Percentiles rank a stretch among this genome's conserved stretches.
Conservation (phyloP, 1,284 basidiomycete species). For the Pterulicium gracile region DNA sequence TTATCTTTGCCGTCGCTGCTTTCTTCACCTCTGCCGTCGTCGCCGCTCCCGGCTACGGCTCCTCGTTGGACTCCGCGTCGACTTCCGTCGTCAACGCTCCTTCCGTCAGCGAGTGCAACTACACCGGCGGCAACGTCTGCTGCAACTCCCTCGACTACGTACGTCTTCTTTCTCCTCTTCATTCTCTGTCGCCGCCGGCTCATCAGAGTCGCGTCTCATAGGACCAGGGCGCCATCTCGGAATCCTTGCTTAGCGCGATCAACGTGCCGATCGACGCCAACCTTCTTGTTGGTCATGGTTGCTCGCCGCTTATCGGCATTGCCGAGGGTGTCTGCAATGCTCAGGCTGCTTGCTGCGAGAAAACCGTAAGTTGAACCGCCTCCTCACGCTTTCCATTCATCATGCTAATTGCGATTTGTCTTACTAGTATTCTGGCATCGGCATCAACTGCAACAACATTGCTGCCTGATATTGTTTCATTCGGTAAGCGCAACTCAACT, state of each 20-base stretch:
- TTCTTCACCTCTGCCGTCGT: not conserved
- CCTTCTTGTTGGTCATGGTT: not conserved
- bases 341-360: not conserved
- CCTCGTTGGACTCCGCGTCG: too few species aligned
- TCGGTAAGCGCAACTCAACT: too few species aligned
- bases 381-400: not conserved
- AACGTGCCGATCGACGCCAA: not conserved
- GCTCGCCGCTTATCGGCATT: not conserved
- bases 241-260: not conserved
- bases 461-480: too few species aligned
- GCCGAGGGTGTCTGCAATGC: not conserved
- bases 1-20: not conserved
- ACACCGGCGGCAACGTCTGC: not conserved
- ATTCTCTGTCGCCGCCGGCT: not conserved
- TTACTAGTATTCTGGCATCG: not conserved
- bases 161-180: too few species aligned
- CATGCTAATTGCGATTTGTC: too few species aligned
- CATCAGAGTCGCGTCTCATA: not conserved
- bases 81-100: not conserved
- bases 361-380: not conserved
- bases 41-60: not conserved
- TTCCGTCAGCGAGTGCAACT: not conserved
- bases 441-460: not conserved
- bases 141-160: slow-evolving; percentile 2
- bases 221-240: not conserved